Evolutionary conservation across 2,329 filamentous ascomycete species (phyloP).

Genomic region (Claviceps purpurea): DNA sequence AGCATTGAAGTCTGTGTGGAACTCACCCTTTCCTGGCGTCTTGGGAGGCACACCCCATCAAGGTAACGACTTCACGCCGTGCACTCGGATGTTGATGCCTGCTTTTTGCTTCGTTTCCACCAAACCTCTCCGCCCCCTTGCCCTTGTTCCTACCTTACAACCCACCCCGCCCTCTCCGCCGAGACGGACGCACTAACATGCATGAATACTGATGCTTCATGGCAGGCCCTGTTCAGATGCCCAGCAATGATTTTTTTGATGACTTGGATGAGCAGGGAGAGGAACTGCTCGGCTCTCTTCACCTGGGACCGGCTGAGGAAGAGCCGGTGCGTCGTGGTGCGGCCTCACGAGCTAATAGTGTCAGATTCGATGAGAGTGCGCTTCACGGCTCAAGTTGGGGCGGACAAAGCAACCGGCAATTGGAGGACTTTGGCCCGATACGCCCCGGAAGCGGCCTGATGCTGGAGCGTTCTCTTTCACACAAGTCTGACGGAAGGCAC

Average conservation of each 20-base stretch:
- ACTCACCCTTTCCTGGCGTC: constrained; percentile 81
- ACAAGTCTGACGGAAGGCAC: constrained; percentile 90
- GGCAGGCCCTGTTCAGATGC: constrained; percentile 64
- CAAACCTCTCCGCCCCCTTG: not conserved
- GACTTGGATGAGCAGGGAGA: constrained; percentile 80
- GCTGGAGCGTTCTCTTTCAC: constrained; percentile 82
- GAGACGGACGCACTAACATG: not conserved
- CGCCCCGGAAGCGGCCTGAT: constrained; percentile 73
- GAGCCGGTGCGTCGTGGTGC: constrained; percentile 73
- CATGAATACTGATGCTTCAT: not conserved
- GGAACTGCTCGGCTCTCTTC: constrained; percentile 65
- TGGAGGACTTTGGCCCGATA: constrained; percentile 65
- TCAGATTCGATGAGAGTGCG: constrained; percentile 92
- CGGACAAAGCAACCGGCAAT: constrained; percentile 63
- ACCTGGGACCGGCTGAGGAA: constrained; percentile 70
- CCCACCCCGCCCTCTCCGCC: not conserved
- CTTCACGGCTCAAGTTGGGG: constrained; percentile 79
- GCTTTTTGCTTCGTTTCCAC: not conserved
- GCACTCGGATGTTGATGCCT: not conserved
- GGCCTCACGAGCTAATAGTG: constrained; percentile 87
- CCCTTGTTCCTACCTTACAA: not conserved
- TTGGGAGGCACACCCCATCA: constrained; percentile 74
- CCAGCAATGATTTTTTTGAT: constrained; percentile 74
- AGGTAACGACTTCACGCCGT: constrained; percentile 42
- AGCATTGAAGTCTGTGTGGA: constrained; percentile 76